Percentiles rank a stretch among this genome's conserved stretches.
phyloP scores from a whole-genome alignment of 441 rosid genomes.

The Erodium texanum region DNA sequence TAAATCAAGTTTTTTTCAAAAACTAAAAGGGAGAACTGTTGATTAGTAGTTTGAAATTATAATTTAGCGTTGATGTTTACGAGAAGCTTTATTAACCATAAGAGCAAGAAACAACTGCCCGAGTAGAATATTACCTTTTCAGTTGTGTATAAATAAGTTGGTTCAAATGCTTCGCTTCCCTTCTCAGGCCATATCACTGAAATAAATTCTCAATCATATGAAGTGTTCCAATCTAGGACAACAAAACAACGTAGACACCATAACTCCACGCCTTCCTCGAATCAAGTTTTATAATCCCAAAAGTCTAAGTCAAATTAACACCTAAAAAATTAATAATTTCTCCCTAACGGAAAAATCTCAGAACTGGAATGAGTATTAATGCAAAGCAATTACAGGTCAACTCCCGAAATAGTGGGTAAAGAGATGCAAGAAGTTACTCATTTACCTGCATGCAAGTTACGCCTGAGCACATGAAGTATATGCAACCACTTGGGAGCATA shows the following conservation, averaged over 20 bases:
- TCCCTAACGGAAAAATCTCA: background rate
- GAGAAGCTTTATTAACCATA: no score
- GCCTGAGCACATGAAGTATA: slow-evolving; percentile 60
- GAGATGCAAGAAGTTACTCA: background rate
- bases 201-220: slow-evolving; percentile 14
- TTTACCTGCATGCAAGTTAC: slow-evolving; percentile 72
- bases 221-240: background rate
- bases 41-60: background rate
- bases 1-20: background rate
- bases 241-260: background rate
- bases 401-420: background rate
- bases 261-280: background rate
- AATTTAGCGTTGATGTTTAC: no score
- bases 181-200: slow-evolving; percentile 82
- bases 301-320: background rate
- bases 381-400: background rate
- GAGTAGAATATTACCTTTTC: slow-evolving; percentile 59
- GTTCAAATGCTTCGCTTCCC: slow-evolving; percentile 74
- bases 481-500: slow-evolving; percentile 70
- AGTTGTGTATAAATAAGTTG: slow-evolving; percentile 79
- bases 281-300: background rate
- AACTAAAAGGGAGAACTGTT: background rate
- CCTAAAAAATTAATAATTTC: background rate
- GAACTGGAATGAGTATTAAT: background rate
- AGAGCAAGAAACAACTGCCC: slow-evolving; percentile 7